Evolutionary conservation across 768 basidiomycete genomes (phyloP).

Genomic region (Clitopilus hobsonii): DNA sequence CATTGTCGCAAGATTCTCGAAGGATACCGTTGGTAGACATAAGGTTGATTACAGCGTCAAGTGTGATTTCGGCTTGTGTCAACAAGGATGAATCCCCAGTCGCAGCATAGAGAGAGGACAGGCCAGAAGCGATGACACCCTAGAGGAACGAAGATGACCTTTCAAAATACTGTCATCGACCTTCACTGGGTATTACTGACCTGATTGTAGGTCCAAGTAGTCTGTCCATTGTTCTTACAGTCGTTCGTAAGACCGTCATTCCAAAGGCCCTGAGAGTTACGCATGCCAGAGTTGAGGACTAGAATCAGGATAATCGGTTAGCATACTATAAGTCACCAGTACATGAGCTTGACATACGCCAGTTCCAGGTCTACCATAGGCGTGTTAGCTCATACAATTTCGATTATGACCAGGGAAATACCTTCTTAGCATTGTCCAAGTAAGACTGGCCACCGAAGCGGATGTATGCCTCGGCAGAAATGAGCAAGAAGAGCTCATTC

Average conservation of each 20-base stretch:
- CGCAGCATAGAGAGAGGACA: constrained; percentile 39
- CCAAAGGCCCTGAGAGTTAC: constrained; percentile 38
- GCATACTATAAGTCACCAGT: neutral
- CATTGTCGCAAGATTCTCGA: constrained; percentile 49
- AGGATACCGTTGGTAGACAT: constrained; percentile 38
- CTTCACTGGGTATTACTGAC: constrained; percentile 17
- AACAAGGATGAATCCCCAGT: constrained; percentile 34
- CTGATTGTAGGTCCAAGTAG: constrained; percentile 60
- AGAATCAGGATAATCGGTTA: neutral
- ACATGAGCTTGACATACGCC: constrained; percentile 21
- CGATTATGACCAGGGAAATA: constrained; percentile 6
- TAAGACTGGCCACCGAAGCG: constrained; percentile 32
- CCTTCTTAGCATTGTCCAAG: constrained; percentile 45
- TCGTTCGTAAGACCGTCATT: constrained; percentile 37
- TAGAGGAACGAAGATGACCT: constrained; percentile 12
- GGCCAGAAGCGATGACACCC: constrained; percentile 53
- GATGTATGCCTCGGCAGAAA: constrained; percentile 44
- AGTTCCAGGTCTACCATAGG: constrained; percentile 26
- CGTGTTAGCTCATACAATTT: neutral
- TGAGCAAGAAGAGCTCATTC: constrained; percentile 51
- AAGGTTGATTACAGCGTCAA: constrained; percentile 42
- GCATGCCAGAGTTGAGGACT: constrained; percentile 42
- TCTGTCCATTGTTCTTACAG: constrained; percentile 45
- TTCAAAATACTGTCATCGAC: neutral
- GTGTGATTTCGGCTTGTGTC: constrained; percentile 44